Conservation (phyloP, 257 asterid genomes). For the Ilex asprella region DNA sequence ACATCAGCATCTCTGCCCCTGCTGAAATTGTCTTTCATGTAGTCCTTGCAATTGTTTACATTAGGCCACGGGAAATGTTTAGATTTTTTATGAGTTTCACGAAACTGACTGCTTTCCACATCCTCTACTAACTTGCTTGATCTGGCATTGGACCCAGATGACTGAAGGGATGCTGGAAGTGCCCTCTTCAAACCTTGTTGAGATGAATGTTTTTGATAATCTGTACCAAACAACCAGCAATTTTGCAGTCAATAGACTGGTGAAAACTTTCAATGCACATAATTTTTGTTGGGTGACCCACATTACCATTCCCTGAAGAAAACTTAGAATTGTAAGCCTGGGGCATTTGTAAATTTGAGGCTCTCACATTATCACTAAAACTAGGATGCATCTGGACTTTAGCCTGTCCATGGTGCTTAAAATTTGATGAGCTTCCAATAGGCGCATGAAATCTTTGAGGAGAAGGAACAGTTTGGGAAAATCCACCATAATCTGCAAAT, state of each 20-base stretch:
- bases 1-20: slow-evolving; percentile 24
- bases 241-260: slow-evolving; percentile 5
- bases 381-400: slow-evolving; percentile 23
- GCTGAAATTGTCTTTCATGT: slow-evolving; percentile 15
- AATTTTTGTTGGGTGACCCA: slow-evolving; percentile 4
- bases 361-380: slow-evolving; percentile 29
- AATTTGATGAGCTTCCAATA: slow-evolving; percentile 35
- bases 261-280: slow-evolving; percentile 2
- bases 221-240: slow-evolving; percentile 20
- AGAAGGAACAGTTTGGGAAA: slow-evolving; percentile 25
- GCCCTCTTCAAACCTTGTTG: slow-evolving; percentile 38
- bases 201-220: slow-evolving; percentile 19
- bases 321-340: slow-evolving; percentile 16
- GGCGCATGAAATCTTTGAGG: slow-evolving; percentile 29
- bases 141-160: slow-evolving; percentile 28
- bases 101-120: slow-evolving; percentile 42
- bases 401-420: slow-evolving; percentile 1
- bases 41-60: slow-evolving; percentile 25
- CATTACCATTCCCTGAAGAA: slow-evolving; percentile 24
- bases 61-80: slow-evolving; percentile 33
- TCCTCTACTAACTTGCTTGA: slow-evolving; percentile 34
- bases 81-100: slow-evolving; percentile 35
- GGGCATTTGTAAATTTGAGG: slow-evolving; percentile 29
- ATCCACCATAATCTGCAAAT: slow-evolving; percentile 37
- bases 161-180: slow-evolving; percentile 43